Base-by-base conservation (phyloP, 805 yeast species). In the Metschnikowia cubensis region DNA sequence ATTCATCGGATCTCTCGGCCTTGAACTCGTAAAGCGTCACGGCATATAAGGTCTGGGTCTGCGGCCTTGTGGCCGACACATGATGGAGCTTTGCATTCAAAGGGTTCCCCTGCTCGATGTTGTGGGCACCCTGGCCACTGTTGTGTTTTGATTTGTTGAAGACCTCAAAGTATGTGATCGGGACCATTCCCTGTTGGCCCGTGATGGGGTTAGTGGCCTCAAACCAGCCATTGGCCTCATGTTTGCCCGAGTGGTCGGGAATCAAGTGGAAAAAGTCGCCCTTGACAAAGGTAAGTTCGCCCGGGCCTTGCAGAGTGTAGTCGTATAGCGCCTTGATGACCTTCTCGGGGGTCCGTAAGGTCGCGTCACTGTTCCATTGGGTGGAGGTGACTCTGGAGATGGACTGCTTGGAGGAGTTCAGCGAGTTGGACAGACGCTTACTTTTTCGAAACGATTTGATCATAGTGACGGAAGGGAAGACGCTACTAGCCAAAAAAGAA, bases 231-330 rank as follows among this genome's bases (percentile, higher is more conserved):
- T 79, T 74, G 41, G 64, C 67, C 49, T 58, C 61, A 42, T 52
- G 57, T 22, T 57, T 55, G n/a, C 55, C 64, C 20, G 59, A 62
- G 42, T 48, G 49, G 39, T 49, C 54, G 31, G 61, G 67, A 17
- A 71, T 43, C 2, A 94, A 95, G 62, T 89, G 89, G 69, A 91
- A 89, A 63, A 90, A 91, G 62, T 92, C 97, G 35, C 97, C 97
- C 57, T 83, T 81, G 39, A 68, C 62, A 65, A 94, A 92, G 31
- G 82, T 76, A 34, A 92, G 75, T 64, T 92, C 97, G 20, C 88
- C 89, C 1, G 88, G 83, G 13, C 87, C 85, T 58, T 85, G 91
- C 0, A 96, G 86, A 39, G 72, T 72, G 67, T 91, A 91, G 61
- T 85, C 85, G 59, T 81, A 83, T 15, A 85, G 69, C 0, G 98